A percentile compares a stretch with the other conserved stretches of the same genome.
Conservation (phyloP, 805 yeast genomes). For the Wickerhamiella parazyma region DNA sequence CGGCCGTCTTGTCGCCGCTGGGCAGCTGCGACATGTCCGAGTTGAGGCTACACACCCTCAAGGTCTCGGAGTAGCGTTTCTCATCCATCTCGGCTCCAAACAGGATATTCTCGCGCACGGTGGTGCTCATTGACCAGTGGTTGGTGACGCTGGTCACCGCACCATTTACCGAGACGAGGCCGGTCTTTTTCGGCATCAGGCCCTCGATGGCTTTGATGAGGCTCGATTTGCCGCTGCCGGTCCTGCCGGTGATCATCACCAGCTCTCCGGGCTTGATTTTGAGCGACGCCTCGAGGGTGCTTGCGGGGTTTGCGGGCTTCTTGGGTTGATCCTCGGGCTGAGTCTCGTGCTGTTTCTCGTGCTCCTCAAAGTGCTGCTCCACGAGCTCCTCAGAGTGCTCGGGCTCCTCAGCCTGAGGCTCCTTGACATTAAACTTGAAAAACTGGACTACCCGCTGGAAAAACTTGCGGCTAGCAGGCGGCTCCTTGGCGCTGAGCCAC, state of each 20-base stretch:
- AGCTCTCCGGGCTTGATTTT: conserved; percentile 51
- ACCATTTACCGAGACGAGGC: conserved; percentile 43
- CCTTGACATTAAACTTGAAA: background rate
- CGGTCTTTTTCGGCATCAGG: conserved; percentile 44
- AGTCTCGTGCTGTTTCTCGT: no score
- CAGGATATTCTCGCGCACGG: conserved; percentile 57
- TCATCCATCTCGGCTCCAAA: conserved; percentile 49
- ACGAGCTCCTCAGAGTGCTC: background rate
- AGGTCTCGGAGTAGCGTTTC: conserved; percentile 37
- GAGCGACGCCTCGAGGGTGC: conserved; percentile 32
- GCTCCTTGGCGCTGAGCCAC: conserved; percentile 32
- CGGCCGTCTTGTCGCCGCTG: conserved; percentile 51
- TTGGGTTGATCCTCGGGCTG: no score
- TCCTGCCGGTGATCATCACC: conserved; percentile 64
- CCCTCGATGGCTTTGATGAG: conserved; percentile 60
- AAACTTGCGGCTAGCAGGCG: background rate
- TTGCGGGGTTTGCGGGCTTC: no score
- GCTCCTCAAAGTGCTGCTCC: background rate
- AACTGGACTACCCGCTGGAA: background rate
- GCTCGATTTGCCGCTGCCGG: conserved; percentile 75
- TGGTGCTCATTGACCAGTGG: conserved; percentile 77
- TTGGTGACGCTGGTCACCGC: conserved; percentile 42
- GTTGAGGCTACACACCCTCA: conserved; percentile 52
- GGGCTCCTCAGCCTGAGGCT: background rate
- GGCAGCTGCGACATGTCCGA: conserved; percentile 53